Evolutionary conservation across 306 rosid species (phyloP), one percentile per base, ranked within the genome.

Genomic region (Begonia peltatifolia): DNA sequence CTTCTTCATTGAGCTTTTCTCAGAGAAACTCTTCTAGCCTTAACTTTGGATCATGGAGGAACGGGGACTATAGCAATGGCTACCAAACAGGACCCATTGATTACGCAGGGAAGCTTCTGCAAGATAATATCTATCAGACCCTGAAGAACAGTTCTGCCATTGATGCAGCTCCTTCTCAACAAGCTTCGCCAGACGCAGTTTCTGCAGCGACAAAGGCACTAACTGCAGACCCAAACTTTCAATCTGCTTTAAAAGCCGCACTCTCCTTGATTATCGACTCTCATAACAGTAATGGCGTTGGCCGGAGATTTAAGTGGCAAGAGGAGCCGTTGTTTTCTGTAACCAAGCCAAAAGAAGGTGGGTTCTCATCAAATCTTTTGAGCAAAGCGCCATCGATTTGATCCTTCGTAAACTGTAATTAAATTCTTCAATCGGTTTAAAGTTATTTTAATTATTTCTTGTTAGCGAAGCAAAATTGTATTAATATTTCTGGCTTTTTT

Each of bases 181-280:
- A 50, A 51, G 53, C 65, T 52, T n/a, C 60, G 38, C 72, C 71
- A 15, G 79, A 82, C 8, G 56, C 80, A 4, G 72, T 90, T 44
- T 81, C 99, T 2, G 99, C 99, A 10, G 94, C 99, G 17, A 86
- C 99, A 9, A 81, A 83, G 74, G 92, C 77, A 1, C 86, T 90
- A 55, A 83, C 99, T 0, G 67, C 82, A 0, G 92, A 90, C 63
- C 99, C 99, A 1, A 73, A 59, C 46, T 90, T 90, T 59, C 99
- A 86, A n/a, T 86, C 95, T 1, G 99, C 88, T 25, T 61, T 90
- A 52, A 94, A 82, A 0, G 86, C 86, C 0, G 95, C 94, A 0
- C 79, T 86, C 23, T 53, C 86, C 7, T 76, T 94, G 7, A 72
- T 83, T 56, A 86, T 90, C 5, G 79, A 53, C 9, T 4, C 8